Evolutionary conservation across 257 asterid genomes (phyloP).

Genomic region (Primulina huaijiensis): DNA sequence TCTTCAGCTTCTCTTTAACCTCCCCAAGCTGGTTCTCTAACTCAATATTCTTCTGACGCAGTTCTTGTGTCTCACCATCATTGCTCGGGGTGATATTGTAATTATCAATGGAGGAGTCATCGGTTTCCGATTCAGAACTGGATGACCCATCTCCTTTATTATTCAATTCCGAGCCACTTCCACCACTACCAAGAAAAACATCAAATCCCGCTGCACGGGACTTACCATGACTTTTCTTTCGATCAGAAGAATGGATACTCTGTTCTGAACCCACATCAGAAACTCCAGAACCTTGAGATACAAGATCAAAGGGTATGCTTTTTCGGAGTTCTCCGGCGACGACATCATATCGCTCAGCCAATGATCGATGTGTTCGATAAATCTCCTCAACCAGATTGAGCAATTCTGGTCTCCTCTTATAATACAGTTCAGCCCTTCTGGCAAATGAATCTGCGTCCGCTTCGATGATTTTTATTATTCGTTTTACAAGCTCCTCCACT

Average conservation of each 20-base stretch:
- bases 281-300: conserved; percentile 80
- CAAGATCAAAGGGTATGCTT: conserved; percentile 74
- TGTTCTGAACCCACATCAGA: conserved; percentile 76
- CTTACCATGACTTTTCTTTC: conserved; percentile 38
- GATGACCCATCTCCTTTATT: conserved; percentile 71
- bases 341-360: conserved; percentile 65
- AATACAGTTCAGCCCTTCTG: conserved; percentile 70
- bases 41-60: conserved; percentile 49
- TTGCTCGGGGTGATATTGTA: conserved; percentile 40
- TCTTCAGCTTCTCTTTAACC: conserved; percentile 52
- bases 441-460: conserved; percentile 80
- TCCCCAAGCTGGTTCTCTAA: conserved; percentile 65
- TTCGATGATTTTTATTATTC: conserved; percentile 71
- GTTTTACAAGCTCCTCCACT: conserved; percentile 62
- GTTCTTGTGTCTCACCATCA: conserved; percentile 44
- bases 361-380: conserved; percentile 55
- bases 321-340: conserved; percentile 67
- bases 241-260: conserved; percentile 46
- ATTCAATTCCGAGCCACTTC: conserved; percentile 53
- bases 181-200: conserved; percentile 53
- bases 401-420: conserved; percentile 66
- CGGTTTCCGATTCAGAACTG: conserved; percentile 77
- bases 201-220: conserved; percentile 92
- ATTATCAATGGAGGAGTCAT: conserved; percentile 76
- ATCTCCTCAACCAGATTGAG: conserved; percentile 63